These are phyloP conservation scores for Phoma sp. DNA, from an alignment of 2,329 filamentous ascomycete genomes.

Conservation along the genomic window DNA sequence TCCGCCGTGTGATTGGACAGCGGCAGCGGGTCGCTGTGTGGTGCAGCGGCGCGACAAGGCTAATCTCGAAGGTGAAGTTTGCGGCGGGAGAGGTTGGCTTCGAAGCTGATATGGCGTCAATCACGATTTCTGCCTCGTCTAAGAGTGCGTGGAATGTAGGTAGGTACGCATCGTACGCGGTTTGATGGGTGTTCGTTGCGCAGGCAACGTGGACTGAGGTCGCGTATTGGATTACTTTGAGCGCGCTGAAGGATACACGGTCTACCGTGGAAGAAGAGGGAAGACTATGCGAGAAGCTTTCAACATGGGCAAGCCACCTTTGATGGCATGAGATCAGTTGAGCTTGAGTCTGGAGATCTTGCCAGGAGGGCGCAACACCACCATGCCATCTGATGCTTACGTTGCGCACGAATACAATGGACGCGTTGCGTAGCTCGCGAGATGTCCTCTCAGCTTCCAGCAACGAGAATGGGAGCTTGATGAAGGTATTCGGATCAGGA, in stretches of 20 bases:
- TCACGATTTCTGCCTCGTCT: slow-evolving; percentile 23
- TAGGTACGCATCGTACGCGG: slow-evolving; percentile 23
- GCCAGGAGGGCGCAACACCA: background rate
- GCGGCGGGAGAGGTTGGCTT: slow-evolving; percentile 6
- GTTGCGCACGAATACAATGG: slow-evolving; percentile 18
- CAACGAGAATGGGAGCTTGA: slow-evolving; percentile 9
- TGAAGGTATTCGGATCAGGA: slow-evolving; percentile 2
- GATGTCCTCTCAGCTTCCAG: slow-evolving; percentile 23
- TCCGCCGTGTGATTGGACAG: slow-evolving; percentile 26
- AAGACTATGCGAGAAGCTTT: slow-evolving; percentile 8
- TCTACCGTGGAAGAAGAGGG: slow-evolving; percentile 18
- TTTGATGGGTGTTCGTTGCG: slow-evolving; percentile 15
- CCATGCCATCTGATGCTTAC: slow-evolving; percentile 4
- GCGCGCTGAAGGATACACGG: slow-evolving; percentile 15
- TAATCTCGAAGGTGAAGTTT: slow-evolving; percentile 23
- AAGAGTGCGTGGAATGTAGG: slow-evolving; percentile 24
- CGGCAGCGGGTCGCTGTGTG: slow-evolving; percentile 22
- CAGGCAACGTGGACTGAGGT: slow-evolving; percentile 19
- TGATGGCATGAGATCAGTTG: slow-evolving; percentile 23
- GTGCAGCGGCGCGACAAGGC: slow-evolving; percentile 16
- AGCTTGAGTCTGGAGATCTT: slow-evolving; percentile 14
- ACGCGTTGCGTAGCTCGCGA: slow-evolving; percentile 30
- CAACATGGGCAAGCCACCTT: slow-evolving; percentile 18
- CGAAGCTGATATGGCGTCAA: slow-evolving; percentile 19
- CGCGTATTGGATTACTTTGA: slow-evolving; percentile 23